Percentiles rank a stretch among this genome's conserved stretches.
phyloP scores from a whole-genome alignment of 2,329 filamentous ascomycete genomes.

The Hypoxylon sp. region DNA sequence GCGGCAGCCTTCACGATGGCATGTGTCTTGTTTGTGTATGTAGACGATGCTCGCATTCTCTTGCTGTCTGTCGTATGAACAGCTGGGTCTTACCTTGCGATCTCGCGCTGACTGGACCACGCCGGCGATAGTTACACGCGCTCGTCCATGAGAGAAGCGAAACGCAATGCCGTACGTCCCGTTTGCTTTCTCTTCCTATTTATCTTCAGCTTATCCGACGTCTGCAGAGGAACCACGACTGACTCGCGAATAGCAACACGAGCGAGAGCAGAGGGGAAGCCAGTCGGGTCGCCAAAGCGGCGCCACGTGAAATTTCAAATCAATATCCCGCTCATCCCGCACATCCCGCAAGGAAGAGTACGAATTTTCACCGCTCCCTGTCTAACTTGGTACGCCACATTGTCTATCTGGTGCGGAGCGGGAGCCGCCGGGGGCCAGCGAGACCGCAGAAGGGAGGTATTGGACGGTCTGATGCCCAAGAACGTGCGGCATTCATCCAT shows the following conservation, averaged over 20 bases:
- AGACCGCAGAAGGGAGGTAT: neutral
- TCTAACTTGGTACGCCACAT: conserved; percentile 15
- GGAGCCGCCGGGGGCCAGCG: neutral
- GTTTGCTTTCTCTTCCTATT: neutral
- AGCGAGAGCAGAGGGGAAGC: conserved; percentile 27
- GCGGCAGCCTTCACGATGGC: conserved; percentile 39
- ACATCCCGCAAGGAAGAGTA: no score
- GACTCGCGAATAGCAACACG: conserved; percentile 29
- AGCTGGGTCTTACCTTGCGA: neutral
- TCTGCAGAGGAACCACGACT: conserved; percentile 9
- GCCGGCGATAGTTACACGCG: conserved; percentile 32
- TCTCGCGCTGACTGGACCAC: conserved; percentile 4
- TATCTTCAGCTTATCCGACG: neutral
- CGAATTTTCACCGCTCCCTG: conserved; percentile 15
- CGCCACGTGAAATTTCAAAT: neutral
- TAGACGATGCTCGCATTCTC: neutral
- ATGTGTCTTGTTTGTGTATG: conserved; percentile 35
- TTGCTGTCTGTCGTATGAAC: no score
- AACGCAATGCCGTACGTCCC: conserved; percentile 36
- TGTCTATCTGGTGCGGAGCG: neutral
- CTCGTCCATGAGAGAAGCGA: conserved; percentile 36
- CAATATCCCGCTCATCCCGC: neutral
- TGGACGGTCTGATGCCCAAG: neutral
- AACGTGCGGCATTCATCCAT: neutral
- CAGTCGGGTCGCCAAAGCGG: conserved; percentile 10